Base-by-base conservation (phyloP, 2,329 filamentous ascomycete species). In the Fusarium avenaceum region DNA sequence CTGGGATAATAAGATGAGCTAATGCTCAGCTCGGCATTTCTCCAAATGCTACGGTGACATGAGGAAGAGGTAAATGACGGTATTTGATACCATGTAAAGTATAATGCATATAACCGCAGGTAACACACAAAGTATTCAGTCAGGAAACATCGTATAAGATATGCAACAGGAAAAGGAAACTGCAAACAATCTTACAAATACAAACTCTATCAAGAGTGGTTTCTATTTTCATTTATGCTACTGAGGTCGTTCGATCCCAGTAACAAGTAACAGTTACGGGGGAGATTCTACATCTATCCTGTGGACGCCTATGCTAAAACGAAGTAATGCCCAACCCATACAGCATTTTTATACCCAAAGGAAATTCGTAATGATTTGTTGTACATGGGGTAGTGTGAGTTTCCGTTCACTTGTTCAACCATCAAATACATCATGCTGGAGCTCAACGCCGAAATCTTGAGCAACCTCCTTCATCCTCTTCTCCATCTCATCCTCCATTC, bases 401-500 rank as follows among this genome's bases (percentile, higher is more conserved):
- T 43, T n/a, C 19, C 22, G 26, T 26, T 24, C 33, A 28, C 20
- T 39, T 7, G 15, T 30, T 74, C 73, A 97, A 6, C 95, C 94
- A 57, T 96, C 93, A 80, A 97, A 97, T 4, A 97, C 86, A 40
- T 90, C 89, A 77, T 96, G 93, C 76, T 97, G 92, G 69, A 98
- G 80, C 79, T 98, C 94, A 4, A 98, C 88, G 0, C 96, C 96
- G 81, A 96, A 94, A 72, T 96, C 94, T 76, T 92, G 93, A 1
- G 94, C 95, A 84, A 97, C 92, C 58, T 85, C 87, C 79, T 87
- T 90, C 94, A 98, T 96, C 72, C 91, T 87, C 75, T 87, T 86
- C 83, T 98, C 96, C 65, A 98, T 89, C 77, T 95, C 93, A 76
- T 97, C 95, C 77, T 98, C 96, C 92, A 98, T 96, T 0, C 94